Conservation (phyloP, 2,329 filamentous ascomycete genomes). For the Trichoderma semiorbis region DNA sequence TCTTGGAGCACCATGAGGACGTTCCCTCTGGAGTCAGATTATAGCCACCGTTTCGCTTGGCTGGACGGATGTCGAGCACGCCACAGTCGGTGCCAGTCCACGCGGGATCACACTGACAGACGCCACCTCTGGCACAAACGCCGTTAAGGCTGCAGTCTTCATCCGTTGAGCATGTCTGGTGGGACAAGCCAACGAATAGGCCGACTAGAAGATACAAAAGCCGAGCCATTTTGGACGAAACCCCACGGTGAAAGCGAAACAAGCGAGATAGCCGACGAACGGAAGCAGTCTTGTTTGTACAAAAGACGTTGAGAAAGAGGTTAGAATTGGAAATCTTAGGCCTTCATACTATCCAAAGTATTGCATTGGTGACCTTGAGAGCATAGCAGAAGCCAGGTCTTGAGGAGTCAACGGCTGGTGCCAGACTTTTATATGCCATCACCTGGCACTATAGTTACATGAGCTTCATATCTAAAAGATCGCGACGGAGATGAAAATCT, state of each 20-base stretch:
- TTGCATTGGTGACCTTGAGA: background rate
- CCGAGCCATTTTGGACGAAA: background rate
- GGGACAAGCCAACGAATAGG: background rate
- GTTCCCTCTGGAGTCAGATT: slow-evolving; percentile 42
- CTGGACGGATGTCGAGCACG: slow-evolving; percentile 42
- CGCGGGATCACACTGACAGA: slow-evolving; percentile 37
- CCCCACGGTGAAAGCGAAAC: background rate
- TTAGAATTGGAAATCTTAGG: background rate
- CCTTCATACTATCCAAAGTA: background rate
- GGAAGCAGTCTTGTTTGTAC: background rate
- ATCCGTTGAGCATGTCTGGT: slow-evolving; percentile 23
- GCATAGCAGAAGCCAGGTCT: background rate
- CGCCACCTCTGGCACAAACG: slow-evolving; percentile 20
- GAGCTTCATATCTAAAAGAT: background rate
- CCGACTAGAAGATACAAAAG: background rate
- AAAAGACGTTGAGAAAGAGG: background rate
- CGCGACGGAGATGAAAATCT: background rate
- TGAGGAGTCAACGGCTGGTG: background rate
- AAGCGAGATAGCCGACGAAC: background rate
- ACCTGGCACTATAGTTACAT: background rate
- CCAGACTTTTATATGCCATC: background rate
- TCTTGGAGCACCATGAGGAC: slow-evolving; percentile 47
- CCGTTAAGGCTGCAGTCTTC: slow-evolving; percentile 33
- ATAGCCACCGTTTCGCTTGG: slow-evolving; percentile 40
- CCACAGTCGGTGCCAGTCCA: slow-evolving; percentile 45